Evolutionary conservation across 257 asterid genomes (phyloP).

Genomic region (Solanum medicagineum): DNA sequence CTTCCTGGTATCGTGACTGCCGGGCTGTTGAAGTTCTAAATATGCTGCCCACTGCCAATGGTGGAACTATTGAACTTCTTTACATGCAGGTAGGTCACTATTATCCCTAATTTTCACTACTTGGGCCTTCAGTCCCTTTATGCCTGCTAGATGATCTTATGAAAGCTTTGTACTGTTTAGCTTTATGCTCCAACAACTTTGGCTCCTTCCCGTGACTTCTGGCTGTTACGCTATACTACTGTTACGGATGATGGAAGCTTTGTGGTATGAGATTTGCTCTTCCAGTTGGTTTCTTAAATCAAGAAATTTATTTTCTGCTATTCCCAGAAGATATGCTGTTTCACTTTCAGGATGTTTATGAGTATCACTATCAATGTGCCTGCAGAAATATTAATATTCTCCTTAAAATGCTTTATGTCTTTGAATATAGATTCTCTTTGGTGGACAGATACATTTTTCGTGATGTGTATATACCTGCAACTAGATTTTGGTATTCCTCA

Average conservation of each 20-base stretch:
- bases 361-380: neutral
- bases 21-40: slow-evolving; percentile 78
- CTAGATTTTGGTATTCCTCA: neutral
- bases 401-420: neutral
- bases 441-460: neutral
- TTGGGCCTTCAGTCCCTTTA: neutral
- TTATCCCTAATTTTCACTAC: neutral
- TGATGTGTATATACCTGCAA: neutral
- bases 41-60: slow-evolving; percentile 86
- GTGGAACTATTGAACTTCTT: slow-evolving; percentile 90
- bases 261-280: slow-evolving; percentile 37
- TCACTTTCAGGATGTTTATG: neutral
- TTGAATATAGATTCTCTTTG: neutral
- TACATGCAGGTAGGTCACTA: slow-evolving; percentile 68
- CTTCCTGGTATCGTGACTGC: slow-evolving; percentile 89
- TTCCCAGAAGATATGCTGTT: neutral
- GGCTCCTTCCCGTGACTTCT: slow-evolving; percentile 94
- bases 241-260: slow-evolving; percentile 81
- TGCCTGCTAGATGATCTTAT: neutral
- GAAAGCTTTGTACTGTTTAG: slow-evolving; percentile 10
- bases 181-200: slow-evolving; percentile 79
- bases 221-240: slow-evolving; percentile 74
- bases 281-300: neutral
- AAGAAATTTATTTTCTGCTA: neutral
- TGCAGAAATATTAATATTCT: neutral